Evolutionary conservation across 78 protist genomes (phyloP).

Genomic region (Capsaspora owczarzaki): DNA sequence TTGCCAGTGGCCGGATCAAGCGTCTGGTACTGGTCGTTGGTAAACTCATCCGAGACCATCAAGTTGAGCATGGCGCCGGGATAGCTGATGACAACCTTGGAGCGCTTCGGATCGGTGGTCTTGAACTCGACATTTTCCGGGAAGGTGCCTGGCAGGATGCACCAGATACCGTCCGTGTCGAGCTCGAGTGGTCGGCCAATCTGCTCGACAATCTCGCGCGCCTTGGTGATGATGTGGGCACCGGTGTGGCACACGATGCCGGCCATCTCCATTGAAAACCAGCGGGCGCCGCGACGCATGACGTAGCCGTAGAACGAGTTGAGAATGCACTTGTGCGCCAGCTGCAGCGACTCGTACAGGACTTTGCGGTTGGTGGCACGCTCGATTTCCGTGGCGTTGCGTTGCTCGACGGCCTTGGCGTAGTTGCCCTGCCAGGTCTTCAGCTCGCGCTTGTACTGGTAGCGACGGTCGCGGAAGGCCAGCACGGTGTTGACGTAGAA

Average conservation of each 20-base stretch:
- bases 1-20: slow-evolving; percentile 20
- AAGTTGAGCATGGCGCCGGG: slow-evolving; percentile 89
- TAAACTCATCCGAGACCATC: slow-evolving; percentile 56
- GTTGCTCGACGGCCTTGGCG: neutral
- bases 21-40: slow-evolving; percentile 93
- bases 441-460: slow-evolving; percentile 71
- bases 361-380: slow-evolving; percentile 47
- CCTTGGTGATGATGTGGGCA: slow-evolving; percentile 80
- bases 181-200: slow-evolving; percentile 96
- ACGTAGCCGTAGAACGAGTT: slow-evolving; percentile 99
- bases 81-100: slow-evolving; percentile 36
- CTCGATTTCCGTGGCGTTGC: neutral
- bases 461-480: slow-evolving; percentile 89
- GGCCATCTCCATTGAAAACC: slow-evolving; percentile 99
- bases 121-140: slow-evolving; percentile 79
- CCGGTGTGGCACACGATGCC: slow-evolving; percentile 97
- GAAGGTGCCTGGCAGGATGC: slow-evolving; percentile 87
- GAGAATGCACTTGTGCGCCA: slow-evolving; percentile 99
- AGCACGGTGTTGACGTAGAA: slow-evolving; percentile 97
- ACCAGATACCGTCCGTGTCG: slow-evolving; percentile 99
- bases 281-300: slow-evolving; percentile 96
- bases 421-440: neutral
- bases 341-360: slow-evolving; percentile 97
- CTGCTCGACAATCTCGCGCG: slow-evolving; percentile 74
- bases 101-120: neutral